Base-by-base conservation (phyloP, 1,139 yeast species). In the Zygosaccharomyces sapae region DNA sequence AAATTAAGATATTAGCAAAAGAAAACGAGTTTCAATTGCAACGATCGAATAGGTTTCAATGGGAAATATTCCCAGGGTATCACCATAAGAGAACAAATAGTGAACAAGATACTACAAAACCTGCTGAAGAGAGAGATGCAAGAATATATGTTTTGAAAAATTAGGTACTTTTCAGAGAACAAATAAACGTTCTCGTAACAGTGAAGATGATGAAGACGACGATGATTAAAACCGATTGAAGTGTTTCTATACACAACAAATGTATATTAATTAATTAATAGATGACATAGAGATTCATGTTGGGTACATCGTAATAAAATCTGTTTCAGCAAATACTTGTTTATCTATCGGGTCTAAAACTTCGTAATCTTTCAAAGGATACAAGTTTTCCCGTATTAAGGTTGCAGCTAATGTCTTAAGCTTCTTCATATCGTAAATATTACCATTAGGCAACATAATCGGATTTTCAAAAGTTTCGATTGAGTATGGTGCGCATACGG, bases 401-500 rank as follows among this genome's bases (percentile, higher is more conserved):
- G 63, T 63, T 40, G 59, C 60, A 16, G 77, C 71, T 49, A 71
- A 67, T 9, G 63, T 62, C 37, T 76, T 55, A 37, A 89, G 69
- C 60, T 80, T 81, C 45, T 76, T 77, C 55, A 77, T 74, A 29
- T 94, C 92, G 57, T 83, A 87, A 3, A 89, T 79, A 50, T 85
- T 79, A 0, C 94, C 90, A 63, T 85, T 86, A 0, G 96, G 96
- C 41, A 88, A 66, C 73, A 82, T 80, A 43, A 84, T 83, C 0
- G 96, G 95, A 58, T 86, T 85, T 5, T 78, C 76, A 57, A 81
- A 42, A 88, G 75, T 38, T 81, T 80, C 30, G 86, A 80, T 40
- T 84, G 81, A 25, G 83, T 80, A 55, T 86, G 84, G 62, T 85
- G 89, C 1, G 96, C 92, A 63, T 72, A 83, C 0, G 96, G 96